These are phyloP conservation scores for Areca catechu DNA, from an alignment of 176 grass and related monocot species.

Conservation along the genomic window DNA sequence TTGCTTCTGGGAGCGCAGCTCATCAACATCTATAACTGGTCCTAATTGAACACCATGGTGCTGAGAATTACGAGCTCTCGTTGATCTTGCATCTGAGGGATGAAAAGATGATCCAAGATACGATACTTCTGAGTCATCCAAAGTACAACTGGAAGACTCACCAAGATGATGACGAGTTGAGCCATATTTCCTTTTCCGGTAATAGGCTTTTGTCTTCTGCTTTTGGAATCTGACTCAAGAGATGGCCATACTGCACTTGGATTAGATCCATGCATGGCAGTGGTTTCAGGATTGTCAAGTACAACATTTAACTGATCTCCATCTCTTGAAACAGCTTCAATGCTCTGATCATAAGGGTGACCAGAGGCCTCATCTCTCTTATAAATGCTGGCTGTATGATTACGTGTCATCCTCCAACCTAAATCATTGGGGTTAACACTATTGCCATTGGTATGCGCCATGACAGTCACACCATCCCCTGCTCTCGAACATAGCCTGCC, in stretches of 20 bases:
- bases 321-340: too few relatives aligned
- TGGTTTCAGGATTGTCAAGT: too few relatives aligned
- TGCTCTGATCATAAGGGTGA: too few relatives aligned
- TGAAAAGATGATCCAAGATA: constrained; percentile 18
- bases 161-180: constrained; percentile 19
- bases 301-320: too few relatives aligned
- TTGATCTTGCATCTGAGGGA: constrained; percentile 14
- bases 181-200: constrained; percentile 30
- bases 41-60: constrained; percentile 13
- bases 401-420: constrained; percentile 38
- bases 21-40: constrained; percentile 61
- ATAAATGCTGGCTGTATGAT: constrained; percentile 18
- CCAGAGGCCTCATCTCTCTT: too few relatives aligned
- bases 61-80: constrained; percentile 23
- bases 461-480: constrained; percentile 14
- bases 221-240: not conserved
- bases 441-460: constrained; percentile 8
- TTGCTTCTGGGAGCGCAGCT: constrained; percentile 17
- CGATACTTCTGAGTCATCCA: constrained; percentile 22
- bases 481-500: constrained; percentile 24
- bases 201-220: constrained; percentile 19
- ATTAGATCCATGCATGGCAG: constrained; percentile 3
- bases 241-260: not conserved
- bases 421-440: constrained; percentile 8
- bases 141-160: constrained; percentile 31